Percentiles rank a stretch among this genome's conserved stretches.
Conservation (phyloP, 306 rosid genomes). For the Trifolium dubium region DNA sequence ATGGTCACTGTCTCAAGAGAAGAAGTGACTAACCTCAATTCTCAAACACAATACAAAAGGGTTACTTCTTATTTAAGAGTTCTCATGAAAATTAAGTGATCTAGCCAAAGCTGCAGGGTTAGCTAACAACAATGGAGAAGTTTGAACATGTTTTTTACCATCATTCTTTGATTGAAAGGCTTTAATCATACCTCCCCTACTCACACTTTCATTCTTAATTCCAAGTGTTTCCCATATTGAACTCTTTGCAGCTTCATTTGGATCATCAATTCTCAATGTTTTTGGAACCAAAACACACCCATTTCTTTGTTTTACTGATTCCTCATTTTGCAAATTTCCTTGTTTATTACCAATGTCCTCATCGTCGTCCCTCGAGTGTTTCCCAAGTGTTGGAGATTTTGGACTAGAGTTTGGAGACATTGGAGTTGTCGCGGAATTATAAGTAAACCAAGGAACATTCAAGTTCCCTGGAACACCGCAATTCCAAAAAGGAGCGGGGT, state of each 20-base stretch:
- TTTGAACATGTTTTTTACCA: constrained; percentile 56
- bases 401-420: constrained; percentile 42
- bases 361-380: constrained; percentile 68
- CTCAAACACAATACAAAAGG: constrained; percentile 16
- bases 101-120: constrained; percentile 96
- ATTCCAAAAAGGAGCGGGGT: constrained; percentile 66
- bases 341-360: constrained; percentile 17
- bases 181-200: constrained; percentile 64
- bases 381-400: constrained; percentile 60
- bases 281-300: constrained; percentile 80
- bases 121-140: constrained; percentile 64
- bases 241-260: constrained; percentile 88
- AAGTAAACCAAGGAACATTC: constrained; percentile 67
- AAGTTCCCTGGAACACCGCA: constrained; percentile 34
- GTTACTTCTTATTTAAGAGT: constrained; percentile 44
- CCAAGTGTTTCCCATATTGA: constrained; percentile 93
- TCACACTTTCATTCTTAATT: constrained; percentile 65
- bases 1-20: constrained; percentile 47
- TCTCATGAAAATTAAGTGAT: constrained; percentile 80
- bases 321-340: constrained; percentile 46
- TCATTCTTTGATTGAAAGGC: constrained; percentile 61
- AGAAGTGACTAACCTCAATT: constrained; percentile 38
- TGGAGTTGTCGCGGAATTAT: constrained; percentile 42
- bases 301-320: constrained; percentile 55
- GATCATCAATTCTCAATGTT: constrained; percentile 83